Percentiles rank a stretch among this genome's conserved stretches.
phyloP scores from a whole-genome alignment of 2,329 filamentous ascomycete genomes.

The Cercospora berteroae region DNA sequence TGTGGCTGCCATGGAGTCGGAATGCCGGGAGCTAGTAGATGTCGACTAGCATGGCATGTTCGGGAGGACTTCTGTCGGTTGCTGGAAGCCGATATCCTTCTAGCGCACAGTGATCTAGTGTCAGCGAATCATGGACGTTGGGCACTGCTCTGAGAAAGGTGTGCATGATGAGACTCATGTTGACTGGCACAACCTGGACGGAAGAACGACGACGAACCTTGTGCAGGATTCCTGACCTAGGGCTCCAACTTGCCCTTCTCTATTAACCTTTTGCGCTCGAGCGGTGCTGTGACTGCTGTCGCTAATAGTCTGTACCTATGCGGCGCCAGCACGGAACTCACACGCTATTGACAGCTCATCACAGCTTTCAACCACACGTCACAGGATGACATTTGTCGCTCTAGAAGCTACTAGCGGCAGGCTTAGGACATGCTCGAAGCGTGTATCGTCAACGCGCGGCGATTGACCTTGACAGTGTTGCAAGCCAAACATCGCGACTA shows the following conservation, averaged over 20 bases:
- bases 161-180: background rate
- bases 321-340: background rate
- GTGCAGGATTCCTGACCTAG: background rate
- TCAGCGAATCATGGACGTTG: background rate
- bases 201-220: background rate
- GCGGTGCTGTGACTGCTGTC: background rate
- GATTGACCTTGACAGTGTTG: background rate
- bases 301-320: background rate
- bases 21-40: background rate
- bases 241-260: background rate
- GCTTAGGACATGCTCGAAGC: background rate
- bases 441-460: background rate
- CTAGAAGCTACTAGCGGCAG: background rate
- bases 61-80: background rate
- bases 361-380: background rate
- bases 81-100: background rate
- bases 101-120: background rate
- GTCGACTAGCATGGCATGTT: background rate
- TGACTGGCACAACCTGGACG: background rate
- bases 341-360: constrained; percentile 1
- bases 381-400: background rate
- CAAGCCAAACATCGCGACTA: background rate
- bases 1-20: background rate
- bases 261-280: background rate
- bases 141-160: background rate